Evolutionary conservation across 768 basidiomycete genomes (phyloP).

Genomic region (Tricholoma hemisulphureum): DNA sequence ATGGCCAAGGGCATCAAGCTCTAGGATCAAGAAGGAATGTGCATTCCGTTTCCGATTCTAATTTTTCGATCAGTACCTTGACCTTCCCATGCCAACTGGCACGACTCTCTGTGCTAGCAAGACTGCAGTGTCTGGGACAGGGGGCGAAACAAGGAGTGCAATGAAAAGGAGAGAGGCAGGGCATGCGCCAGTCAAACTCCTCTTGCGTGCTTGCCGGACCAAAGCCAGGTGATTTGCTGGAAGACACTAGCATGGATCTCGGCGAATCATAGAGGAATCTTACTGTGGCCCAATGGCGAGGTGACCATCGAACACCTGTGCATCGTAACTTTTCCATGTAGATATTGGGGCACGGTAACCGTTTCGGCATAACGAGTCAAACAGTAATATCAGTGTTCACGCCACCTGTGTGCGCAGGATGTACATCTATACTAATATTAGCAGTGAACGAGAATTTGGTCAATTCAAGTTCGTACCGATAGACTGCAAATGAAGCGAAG

Average conservation of each 20-base stretch:
- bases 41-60: constrained; percentile 5
- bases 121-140: constrained; percentile 25
- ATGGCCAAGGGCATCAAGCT: constrained; percentile 21
- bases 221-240: constrained; percentile 32
- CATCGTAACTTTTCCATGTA: constrained; percentile 7
- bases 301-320: constrained; percentile 18
- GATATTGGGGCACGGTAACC: background rate
- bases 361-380: too few species aligned
- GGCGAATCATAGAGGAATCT: constrained; percentile 26
- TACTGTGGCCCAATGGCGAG: constrained; percentile 21
- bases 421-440: too few species aligned
- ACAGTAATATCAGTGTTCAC: too few species aligned
- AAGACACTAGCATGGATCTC: constrained; percentile 27
- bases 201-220: constrained; percentile 34
- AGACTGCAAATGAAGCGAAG: too few species aligned
- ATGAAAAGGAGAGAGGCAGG: constrained; percentile 27
- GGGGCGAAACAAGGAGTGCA: constrained; percentile 30
- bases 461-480: too few species aligned
- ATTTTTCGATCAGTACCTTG: constrained; percentile 16
- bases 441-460: too few species aligned
- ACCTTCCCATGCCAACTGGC: constrained; percentile 25
- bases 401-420: too few species aligned
- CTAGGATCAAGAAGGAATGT: constrained; percentile 29
- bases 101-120: constrained; percentile 22
- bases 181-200: constrained; percentile 31